Conservation (phyloP, 192 early-diverging fungal species). For the Thamnidium elegans region DNA sequence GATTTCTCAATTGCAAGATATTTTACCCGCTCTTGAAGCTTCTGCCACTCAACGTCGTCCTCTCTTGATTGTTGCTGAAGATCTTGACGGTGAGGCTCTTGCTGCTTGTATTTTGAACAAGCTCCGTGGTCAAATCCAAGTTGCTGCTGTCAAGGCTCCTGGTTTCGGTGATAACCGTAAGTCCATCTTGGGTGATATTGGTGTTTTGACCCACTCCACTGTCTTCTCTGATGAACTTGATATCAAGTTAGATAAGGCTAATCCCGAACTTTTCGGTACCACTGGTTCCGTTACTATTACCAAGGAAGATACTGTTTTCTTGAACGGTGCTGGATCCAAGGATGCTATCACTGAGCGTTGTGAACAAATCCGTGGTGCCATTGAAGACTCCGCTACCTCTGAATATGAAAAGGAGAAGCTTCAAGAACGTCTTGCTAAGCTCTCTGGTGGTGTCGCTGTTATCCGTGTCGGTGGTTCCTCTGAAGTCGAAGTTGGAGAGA, state of each 20-base stretch:
- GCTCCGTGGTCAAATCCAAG: slow-evolving; percentile 96
- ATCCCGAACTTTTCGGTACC: slow-evolving; percentile 86
- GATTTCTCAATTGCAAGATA: slow-evolving; percentile 93
- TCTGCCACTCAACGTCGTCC: slow-evolving; percentile 94
- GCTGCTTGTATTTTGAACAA: slow-evolving; percentile 99
- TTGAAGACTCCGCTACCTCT: slow-evolving; percentile 74
- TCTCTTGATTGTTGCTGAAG: slow-evolving; percentile 96
- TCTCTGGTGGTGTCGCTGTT: slow-evolving; percentile 98
- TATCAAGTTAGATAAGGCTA: slow-evolving; percentile 93
- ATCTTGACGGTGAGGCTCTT: slow-evolving; percentile 98
- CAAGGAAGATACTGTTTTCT: slow-evolving; percentile 98
- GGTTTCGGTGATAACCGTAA: slow-evolving; percentile 99
- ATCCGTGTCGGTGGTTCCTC: slow-evolving; percentile 98
- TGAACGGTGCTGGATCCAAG: slow-evolving; percentile 93
- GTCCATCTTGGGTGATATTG: slow-evolving; percentile 96
- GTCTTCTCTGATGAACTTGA: slow-evolving; percentile 98
- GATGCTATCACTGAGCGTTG: slow-evolving; percentile 88
- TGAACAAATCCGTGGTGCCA: slow-evolving; percentile 95
- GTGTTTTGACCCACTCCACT: slow-evolving; percentile 92
- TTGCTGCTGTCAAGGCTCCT: slow-evolving; percentile 97
- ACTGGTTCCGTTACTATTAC: slow-evolving; percentile 88
- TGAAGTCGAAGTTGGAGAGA: slow-evolving; percentile 99
- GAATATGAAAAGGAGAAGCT: slow-evolving; percentile 99
- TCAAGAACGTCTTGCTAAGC: slow-evolving; percentile 98
- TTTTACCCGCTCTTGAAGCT: slow-evolving; percentile 94